Evolutionary conservation across 345 rosid genomes (phyloP), one percentile per base, ranked within the genome.

Genomic region (Hevea brasiliensis): DNA sequence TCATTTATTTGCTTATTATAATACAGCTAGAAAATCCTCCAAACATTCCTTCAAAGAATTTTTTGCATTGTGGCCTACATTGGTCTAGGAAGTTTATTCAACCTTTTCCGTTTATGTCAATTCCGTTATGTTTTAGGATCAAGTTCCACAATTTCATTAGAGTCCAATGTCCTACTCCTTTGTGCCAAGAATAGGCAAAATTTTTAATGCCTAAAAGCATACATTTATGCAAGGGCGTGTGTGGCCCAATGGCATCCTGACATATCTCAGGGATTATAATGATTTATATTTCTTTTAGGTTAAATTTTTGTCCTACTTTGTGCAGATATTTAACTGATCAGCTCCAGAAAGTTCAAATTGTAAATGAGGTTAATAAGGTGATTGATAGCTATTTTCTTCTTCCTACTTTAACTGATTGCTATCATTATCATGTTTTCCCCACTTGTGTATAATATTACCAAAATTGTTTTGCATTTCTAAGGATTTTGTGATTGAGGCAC

Each of bases 401-500:
- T 45, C 44, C 6, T 27, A 7, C 14, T 79, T 62, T 42, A 27
- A 64, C 23, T 67, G 14, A 2, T 48, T 56, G 27, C 45, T 57
- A 18, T 74, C 68, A 67, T 12, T 57, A n/a, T n/a, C n/a, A n/a
- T n/a, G n/a, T n/a, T n/a, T n/a, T n/a, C n/a, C n/a, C n/a, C n/a
- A 24, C 68, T 11, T 60, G 24, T 55, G 42, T 74, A n/a, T 64
- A 23, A 45, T 83, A 9, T 24, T 64, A 15, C 82, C 55, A 9
- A 71, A 64, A 48, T 67, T 10, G 17, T 77, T 20, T 54, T 76
- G 13, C 12, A 6, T 72, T 69, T 20, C 76, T 76, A 77, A 94
- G 98, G 98, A 93, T 79, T 84, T 91, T 72, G 93, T 93, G n/a
- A 81, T 95, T 51, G 99, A 95, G 92, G 97, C 94, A 15, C 70